A percentile compares a stretch with the other conserved stretches of the same genome.
These are phyloP conservation scores for Acorus gramineus DNA, from an alignment of 106 monocot genomes.

Conservation along the genomic window DNA sequence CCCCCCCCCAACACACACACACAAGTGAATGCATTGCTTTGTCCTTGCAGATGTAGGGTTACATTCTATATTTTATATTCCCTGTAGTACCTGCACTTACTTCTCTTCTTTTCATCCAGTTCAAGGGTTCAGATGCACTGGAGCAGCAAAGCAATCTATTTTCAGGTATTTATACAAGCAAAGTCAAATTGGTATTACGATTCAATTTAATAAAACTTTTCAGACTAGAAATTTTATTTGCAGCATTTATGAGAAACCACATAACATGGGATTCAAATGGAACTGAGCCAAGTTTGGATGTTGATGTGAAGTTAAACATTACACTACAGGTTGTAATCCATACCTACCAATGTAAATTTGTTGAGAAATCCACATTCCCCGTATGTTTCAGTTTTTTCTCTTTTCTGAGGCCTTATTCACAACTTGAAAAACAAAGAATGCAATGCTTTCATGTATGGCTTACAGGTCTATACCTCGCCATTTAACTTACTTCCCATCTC, in stretches of 20 bases:
- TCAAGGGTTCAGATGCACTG: conserved; percentile 49
- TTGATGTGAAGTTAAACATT: conserved; percentile 55
- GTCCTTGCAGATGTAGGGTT: too few species aligned
- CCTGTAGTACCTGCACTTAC: too few species aligned
- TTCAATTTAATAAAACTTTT: neutral
- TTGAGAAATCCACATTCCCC: too few species aligned
- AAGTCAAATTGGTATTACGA: neutral
- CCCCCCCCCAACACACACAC: too few species aligned
- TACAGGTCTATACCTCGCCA: conserved; percentile 59
- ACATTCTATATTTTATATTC: too few species aligned
- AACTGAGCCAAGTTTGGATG: conserved; percentile 40
- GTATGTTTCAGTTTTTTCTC: too few species aligned
- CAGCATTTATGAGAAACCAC: conserved; percentile 83
- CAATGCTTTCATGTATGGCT: neutral
- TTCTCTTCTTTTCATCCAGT: conserved; percentile 35
- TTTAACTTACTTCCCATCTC: conserved; percentile 78
- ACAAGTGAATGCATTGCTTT: too few species aligned
- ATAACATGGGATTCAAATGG: conserved; percentile 57
- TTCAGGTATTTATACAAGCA: conserved; percentile 34
- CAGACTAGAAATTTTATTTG: conserved; percentile 7
- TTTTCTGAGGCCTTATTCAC: too few species aligned
- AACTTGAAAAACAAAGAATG: neutral
- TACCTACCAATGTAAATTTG: neutral
- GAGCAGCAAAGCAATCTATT: conserved; percentile 59
- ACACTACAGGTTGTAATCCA: conserved; percentile 47